Evolutionary conservation across 2,329 filamentous ascomycete species (phyloP).

Genomic region (Fusarium tuaranense): DNA sequence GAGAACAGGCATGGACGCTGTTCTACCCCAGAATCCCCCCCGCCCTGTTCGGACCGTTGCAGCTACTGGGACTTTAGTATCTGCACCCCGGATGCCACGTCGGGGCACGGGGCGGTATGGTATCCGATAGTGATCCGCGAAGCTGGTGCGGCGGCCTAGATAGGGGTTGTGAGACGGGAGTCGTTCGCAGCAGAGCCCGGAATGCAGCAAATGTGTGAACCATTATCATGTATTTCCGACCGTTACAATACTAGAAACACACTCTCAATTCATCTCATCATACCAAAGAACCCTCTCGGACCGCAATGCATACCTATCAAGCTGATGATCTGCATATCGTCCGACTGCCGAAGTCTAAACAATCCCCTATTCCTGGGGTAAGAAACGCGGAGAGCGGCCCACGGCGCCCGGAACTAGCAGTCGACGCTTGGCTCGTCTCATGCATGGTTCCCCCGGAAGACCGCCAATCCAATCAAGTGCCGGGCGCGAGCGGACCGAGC

Average conservation of each 20-base stretch:
- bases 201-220: not conserved
- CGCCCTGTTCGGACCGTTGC: not conserved
- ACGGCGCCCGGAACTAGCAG: not conserved
- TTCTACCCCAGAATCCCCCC: not conserved
- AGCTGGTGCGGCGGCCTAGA: not conserved
- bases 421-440: not conserved
- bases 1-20: not conserved
- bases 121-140: not conserved
- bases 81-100: not conserved
- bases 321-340: not conserved
- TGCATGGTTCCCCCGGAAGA: not conserved
- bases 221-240: not conserved
- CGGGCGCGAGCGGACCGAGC: not conserved
- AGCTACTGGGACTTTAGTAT: not conserved
- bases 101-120: not conserved
- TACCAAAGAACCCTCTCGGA: not conserved
- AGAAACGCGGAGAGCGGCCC: not conserved
- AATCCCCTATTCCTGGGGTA: not conserved
- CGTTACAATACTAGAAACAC: not conserved
- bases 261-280: not conserved
- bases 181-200: not conserved
- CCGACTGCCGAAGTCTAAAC: not conserved
- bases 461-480: not conserved
- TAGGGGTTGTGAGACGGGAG: not conserved
- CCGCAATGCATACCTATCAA: not conserved